Conservation (phyloP, 345 rosid genomes). For the Boechera retrofracta region DNA sequence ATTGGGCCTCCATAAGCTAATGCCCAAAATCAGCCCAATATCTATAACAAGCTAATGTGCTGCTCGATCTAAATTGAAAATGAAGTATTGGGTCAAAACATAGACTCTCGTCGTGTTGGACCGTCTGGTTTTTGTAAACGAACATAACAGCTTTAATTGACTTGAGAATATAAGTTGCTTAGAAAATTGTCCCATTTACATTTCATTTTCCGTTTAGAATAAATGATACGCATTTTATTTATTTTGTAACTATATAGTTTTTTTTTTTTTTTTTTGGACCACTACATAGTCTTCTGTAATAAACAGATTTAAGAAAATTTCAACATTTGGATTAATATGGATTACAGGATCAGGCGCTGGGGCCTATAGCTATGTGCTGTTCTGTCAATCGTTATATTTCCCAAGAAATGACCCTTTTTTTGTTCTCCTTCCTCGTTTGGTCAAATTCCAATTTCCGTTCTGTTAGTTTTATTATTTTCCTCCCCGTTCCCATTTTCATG, state of each 20-base stretch:
- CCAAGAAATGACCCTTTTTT: slow-evolving; percentile 8
- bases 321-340: slow-evolving; percentile 22
- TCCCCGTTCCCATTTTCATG: background rate
- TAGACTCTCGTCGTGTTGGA: slow-evolving; percentile 11
- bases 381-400: slow-evolving; percentile 35
- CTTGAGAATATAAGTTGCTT: slow-evolving; percentile 32
- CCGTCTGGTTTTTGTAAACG: slow-evolving; percentile 1
- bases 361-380: slow-evolving; percentile 17
- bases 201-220: slow-evolving; percentile 18
- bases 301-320: background rate
- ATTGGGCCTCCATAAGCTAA: slow-evolving; percentile 12
- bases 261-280: background rate
- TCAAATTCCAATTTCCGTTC: slow-evolving; percentile 7
- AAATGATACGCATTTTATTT: background rate
- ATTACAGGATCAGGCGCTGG: slow-evolving; percentile 36
- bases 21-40: slow-evolving; percentile 9
- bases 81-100: slow-evolving; percentile 25
- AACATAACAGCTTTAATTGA: slow-evolving; percentile 34
- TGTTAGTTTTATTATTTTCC: slow-evolving; percentile 5
- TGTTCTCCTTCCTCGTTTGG: slow-evolving; percentile 10
- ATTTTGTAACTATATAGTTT: background rate
- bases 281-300: background rate
- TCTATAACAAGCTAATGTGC: slow-evolving; percentile 1
- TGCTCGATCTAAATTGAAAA: slow-evolving; percentile 7
- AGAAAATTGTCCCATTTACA: slow-evolving; percentile 23